Percentiles rank a stretch among this genome's conserved stretches.
Conservation (phyloP, 257 asterid species). For the Solanum tarijense region DNA sequence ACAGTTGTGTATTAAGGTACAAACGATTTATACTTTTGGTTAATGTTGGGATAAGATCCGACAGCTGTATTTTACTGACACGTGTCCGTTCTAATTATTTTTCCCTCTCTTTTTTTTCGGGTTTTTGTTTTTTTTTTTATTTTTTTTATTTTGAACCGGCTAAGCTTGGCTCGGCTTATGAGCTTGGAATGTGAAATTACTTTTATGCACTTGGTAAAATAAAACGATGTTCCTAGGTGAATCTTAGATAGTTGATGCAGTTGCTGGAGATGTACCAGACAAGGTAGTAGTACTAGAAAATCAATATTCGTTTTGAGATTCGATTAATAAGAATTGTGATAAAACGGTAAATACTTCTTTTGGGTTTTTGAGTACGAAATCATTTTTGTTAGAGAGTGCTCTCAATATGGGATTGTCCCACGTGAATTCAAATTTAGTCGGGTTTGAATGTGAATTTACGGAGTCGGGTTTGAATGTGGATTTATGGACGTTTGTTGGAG, state of each 20-base stretch:
- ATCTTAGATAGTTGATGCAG: constrained; percentile 1
- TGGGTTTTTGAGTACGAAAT: no score
- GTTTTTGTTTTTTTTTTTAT: not conserved
- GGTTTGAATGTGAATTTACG: no score
- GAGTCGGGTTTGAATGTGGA: no score
- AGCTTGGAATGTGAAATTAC: not conserved
- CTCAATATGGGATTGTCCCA: no score
- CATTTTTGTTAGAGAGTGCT: no score
- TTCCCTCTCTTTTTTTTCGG: not conserved
- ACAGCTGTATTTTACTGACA: constrained; percentile 18
- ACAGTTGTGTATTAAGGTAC: not conserved
- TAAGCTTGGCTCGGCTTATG: not conserved
- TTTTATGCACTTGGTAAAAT: not conserved
- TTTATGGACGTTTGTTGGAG: no score
- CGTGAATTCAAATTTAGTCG: no score
- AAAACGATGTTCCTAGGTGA: not conserved
- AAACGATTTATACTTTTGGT: not conserved
- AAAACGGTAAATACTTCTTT: rapidly evolving
- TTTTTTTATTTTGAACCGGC: not conserved
- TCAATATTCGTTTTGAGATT: not conserved
- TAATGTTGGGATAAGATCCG: constrained; percentile 25
- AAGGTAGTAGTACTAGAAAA: not conserved
- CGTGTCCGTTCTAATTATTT: not conserved
- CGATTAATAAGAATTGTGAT: not conserved
- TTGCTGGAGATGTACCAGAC: constrained; percentile 13